phyloP scores from a whole-genome alignment of 805 yeast species.

The Yarrowia porcina region DNA sequence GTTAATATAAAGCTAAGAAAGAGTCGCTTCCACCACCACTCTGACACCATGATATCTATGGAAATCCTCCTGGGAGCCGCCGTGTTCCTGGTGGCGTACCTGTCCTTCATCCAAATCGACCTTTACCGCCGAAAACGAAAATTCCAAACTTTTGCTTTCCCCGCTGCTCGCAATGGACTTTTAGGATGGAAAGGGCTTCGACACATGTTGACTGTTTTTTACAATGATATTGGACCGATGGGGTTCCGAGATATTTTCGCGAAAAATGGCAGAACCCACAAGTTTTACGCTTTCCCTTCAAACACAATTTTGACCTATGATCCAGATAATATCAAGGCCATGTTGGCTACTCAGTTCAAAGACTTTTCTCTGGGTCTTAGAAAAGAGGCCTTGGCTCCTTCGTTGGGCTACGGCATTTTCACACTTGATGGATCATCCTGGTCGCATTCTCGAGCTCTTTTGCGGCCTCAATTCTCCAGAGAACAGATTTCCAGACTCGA shows the following conservation, averaged over 20 bases:
- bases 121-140: background rate
- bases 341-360: constrained; percentile 37
- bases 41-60: background rate
- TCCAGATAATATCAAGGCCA: constrained; percentile 38
- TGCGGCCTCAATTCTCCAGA: constrained; percentile 40
- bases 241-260: background rate
- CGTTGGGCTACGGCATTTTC: constrained; percentile 41
- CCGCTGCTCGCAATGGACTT: background rate
- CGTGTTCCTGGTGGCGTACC: background rate
- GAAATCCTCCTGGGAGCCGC: background rate
- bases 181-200: constrained; percentile 3
- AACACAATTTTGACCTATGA: constrained; percentile 31
- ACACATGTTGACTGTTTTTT: background rate
- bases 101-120: background rate
- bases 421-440: constrained; percentile 39
- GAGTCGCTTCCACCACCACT: background rate
- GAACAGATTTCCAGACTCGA: constrained; percentile 37
- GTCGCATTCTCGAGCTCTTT: constrained; percentile 40
- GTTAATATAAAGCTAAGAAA: too few species aligned
- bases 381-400: constrained; percentile 32
- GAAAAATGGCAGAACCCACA: background rate
- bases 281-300: background rate
- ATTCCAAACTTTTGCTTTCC: background rate
- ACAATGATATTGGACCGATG: background rate
- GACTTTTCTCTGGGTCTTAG: constrained; percentile 37